phyloP scores from a whole-genome alignment of 2,329 filamentous ascomycete genomes.

The Cladosporium sp. region DNA sequence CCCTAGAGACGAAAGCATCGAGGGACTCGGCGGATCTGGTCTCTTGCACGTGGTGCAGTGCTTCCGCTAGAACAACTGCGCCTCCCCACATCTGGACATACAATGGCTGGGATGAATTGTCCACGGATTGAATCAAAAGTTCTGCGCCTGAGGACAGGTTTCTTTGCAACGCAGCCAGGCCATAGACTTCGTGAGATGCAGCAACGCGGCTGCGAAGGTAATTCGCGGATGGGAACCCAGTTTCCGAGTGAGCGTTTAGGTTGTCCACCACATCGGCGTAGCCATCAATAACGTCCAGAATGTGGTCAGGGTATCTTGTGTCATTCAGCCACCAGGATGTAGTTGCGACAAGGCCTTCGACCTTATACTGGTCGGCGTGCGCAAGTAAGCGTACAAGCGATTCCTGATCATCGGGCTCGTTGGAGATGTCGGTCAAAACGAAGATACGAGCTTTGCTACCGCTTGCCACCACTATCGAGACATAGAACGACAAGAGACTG shows the following conservation, averaged over 20 bases:
- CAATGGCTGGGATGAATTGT: slow-evolving; percentile 35
- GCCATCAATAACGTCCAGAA: slow-evolving; percentile 26
- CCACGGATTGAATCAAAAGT: slow-evolving; percentile 16
- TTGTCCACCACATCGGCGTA: slow-evolving; percentile 36
- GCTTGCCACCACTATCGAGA: not conserved
- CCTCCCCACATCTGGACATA: slow-evolving; percentile 51
- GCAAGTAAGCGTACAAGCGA: slow-evolving; percentile 21
- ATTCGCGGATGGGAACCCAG: slow-evolving; percentile 22
- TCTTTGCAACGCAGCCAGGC: slow-evolving; percentile 32
- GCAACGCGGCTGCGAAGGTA: slow-evolving; percentile 17
- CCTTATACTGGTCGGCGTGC: slow-evolving; percentile 15
- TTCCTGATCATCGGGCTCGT: slow-evolving; percentile 26
- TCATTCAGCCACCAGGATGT: slow-evolving; percentile 22
- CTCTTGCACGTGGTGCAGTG: slow-evolving; percentile 37
- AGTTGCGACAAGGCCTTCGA: slow-evolving; percentile 14
- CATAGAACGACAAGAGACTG: not conserved
- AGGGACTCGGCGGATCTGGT: slow-evolving; percentile 30
- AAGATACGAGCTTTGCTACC: slow-evolving; percentile 15
- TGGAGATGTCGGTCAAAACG: slow-evolving; percentile 25
- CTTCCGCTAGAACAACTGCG: slow-evolving; percentile 49
- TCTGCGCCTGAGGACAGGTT: slow-evolving; percentile 17
- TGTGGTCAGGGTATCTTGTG: slow-evolving; percentile 21
- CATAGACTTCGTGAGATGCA: slow-evolving; percentile 34
- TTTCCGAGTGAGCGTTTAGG: slow-evolving; percentile 38
- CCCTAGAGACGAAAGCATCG: slow-evolving; percentile 35